A percentile compares a stretch with the other conserved stretches of the same genome.
phyloP scores from a whole-genome alignment of 176 grass and related monocot species.

The Cenchrus purpureus region DNA sequence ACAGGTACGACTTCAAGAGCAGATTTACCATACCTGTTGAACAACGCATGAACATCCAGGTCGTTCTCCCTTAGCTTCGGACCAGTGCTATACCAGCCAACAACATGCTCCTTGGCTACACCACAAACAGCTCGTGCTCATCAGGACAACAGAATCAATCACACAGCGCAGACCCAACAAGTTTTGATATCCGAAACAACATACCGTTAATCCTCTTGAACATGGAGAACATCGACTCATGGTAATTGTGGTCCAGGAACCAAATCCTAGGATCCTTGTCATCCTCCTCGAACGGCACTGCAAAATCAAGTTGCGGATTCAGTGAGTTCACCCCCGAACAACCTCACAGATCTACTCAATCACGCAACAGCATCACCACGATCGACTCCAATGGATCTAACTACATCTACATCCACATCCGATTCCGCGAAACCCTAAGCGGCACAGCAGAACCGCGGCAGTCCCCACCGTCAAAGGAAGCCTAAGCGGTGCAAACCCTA shows the following conservation, averaged over 20 bases:
- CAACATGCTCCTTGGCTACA: constrained; percentile 96
- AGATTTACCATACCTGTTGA: constrained; percentile 65
- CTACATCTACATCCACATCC: background rate
- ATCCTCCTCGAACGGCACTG: constrained; percentile 98
- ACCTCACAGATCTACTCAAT: constrained; percentile 43
- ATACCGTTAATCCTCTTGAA: constrained; percentile 99
- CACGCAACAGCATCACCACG: background rate
- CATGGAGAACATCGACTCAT: constrained; percentile 95
- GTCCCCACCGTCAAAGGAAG: background rate
- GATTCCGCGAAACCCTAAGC: constrained; percentile 17
- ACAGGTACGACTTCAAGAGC: background rate
- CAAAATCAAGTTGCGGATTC: constrained; percentile 35
- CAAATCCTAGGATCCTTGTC: constrained; percentile 96
- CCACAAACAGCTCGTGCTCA: constrained; percentile 8
- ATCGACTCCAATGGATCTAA: constrained; percentile 35
- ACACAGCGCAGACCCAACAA: background rate
- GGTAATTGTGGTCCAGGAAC: constrained; percentile 99
- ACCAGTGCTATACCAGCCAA: constrained; percentile 99
- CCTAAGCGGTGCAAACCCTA: constrained; percentile 31
- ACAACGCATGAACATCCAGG: constrained; percentile 88
- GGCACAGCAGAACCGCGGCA: background rate
- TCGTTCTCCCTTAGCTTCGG: constrained; percentile 98
- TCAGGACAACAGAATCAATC: constrained; percentile 6
- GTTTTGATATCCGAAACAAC: constrained; percentile 3
- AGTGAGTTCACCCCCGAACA: background rate